Evolutionary conservation across 305 asterid genomes (phyloP), one percentile per base, ranked within the genome.

Genomic region (Petunia hybrid): DNA sequence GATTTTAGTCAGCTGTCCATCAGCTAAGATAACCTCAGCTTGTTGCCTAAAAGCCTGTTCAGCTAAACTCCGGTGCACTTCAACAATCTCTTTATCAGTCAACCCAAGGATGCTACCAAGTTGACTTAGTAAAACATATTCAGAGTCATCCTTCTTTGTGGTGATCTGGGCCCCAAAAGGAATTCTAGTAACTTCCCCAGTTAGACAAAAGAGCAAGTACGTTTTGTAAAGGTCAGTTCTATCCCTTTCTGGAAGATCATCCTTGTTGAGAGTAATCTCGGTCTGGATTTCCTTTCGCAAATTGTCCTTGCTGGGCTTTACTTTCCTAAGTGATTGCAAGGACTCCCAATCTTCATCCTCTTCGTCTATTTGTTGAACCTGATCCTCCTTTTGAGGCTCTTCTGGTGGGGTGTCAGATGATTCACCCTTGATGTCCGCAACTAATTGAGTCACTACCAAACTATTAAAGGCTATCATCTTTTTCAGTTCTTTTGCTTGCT

Each of bases 21-120:
- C 98, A 4, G 99, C 97, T 83, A 97, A 89, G 82, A 97, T 89
- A 76, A 90, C 96, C 93, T 94, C 99, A 9, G 98, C 99, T 84
- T 94, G 91, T 85, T 90, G 89, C 85, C 91, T 90, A 88, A 94
- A 97, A 65, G 97, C 95, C 89, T 90, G 94, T 85, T 97, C 99
- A 14, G 98, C 98, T 86, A 97, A 84, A 83, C 96, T 51, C 81
- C 92, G 89, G 73, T 97, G 99, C 55, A 94, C 97, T 43, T 88
- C 95, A 59, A 92, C 97, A 74, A 91, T 90, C 90, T 97, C 98
- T 78, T 88, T 91, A 82, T 90, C 87, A 5, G 87, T 87, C 92
- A 97, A 65, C 62, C 99, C 99, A 16, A 97, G 96, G 62, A 94
- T 89, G 80, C 90, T 90, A 70, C 98, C 97, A 41, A 97, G 93